Evolutionary conservation across 2,329 filamentous ascomycete genomes (phyloP).

Genomic region (Aspergillus fructus): DNA sequence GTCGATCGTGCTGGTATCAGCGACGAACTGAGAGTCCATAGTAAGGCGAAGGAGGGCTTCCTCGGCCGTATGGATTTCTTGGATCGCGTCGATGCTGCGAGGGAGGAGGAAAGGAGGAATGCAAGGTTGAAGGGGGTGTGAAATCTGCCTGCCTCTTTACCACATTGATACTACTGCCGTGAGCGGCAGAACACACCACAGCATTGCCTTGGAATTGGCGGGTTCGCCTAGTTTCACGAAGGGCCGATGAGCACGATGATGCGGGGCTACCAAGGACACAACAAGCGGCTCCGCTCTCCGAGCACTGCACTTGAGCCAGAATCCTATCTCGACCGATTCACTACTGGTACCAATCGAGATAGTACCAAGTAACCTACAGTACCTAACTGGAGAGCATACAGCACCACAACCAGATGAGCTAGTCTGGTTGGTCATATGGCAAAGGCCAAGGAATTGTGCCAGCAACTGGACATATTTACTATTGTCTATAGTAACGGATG

Average conservation of each 20-base stretch:
- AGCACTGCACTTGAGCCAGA: not conserved
- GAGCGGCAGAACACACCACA: not conserved
- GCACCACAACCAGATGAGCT: not conserved
- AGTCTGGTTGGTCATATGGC: not conserved
- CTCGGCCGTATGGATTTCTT: slow-evolving; percentile 63
- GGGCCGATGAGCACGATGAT: not conserved
- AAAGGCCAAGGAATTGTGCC: too few species aligned
- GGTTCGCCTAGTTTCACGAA: too few species aligned
- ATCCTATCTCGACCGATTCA: not conserved
- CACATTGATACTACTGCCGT: not conserved
- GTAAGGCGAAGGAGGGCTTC: slow-evolving; percentile 62
- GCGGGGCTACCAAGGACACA: not conserved
- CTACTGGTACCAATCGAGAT: not conserved
- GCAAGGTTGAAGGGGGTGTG: slow-evolving; percentile 47
- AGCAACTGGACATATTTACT: not conserved
- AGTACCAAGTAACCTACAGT: not conserved
- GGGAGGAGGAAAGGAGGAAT: slow-evolving; percentile 56
- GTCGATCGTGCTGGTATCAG: slow-evolving; percentile 61
- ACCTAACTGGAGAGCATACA: not conserved
- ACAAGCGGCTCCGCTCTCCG: not conserved
- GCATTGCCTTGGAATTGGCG: not conserved
- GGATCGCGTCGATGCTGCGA: slow-evolving; percentile 55
- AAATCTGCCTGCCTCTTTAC: not conserved
- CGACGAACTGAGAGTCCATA: slow-evolving; percentile 61
- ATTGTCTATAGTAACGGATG: not conserved